phyloP scores from a whole-genome alignment of 768 basidiomycete species.

The Clitopilus passeckerianus region DNA sequence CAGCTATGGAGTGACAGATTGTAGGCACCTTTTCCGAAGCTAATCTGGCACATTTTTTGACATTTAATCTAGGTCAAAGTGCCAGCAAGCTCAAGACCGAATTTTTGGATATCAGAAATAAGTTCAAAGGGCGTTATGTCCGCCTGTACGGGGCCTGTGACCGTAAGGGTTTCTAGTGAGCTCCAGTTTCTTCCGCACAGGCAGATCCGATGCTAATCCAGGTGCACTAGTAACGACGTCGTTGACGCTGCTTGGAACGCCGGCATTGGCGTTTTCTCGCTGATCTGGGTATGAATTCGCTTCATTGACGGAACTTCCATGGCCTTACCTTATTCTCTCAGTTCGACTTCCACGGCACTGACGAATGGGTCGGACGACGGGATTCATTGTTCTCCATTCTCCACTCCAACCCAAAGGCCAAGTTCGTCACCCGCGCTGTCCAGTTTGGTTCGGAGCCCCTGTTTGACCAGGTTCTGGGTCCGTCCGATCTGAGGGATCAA shows the following conservation, averaged over 20 bases:
- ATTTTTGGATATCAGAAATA: constrained; percentile 54
- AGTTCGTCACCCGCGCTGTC: constrained; percentile 58
- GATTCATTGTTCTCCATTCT: constrained; percentile 46
- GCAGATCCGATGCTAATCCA: background rate
- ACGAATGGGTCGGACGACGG: constrained; percentile 51
- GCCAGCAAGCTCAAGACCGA: constrained; percentile 41
- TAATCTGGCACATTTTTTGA: background rate
- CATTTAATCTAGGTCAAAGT: constrained; percentile 48
- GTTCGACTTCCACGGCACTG: constrained; percentile 44
- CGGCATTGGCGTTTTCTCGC: constrained; percentile 65
- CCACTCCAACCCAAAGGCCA: constrained; percentile 56
- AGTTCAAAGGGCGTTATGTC: constrained; percentile 62
- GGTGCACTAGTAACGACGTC: constrained; percentile 39
- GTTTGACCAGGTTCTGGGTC: constrained; percentile 50
- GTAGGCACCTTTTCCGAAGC: constrained; percentile 27
- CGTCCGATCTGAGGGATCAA: constrained; percentile 43
- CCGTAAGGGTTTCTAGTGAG: constrained; percentile 41
- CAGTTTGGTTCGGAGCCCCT: constrained; percentile 74
- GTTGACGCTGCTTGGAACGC: constrained; percentile 66
- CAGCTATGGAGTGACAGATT: constrained; percentile 68
- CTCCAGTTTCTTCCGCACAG: background rate
- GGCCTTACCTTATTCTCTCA: constrained; percentile 11
- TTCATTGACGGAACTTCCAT: background rate
- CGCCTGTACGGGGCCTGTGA: constrained; percentile 51
- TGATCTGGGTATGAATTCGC: constrained; percentile 57